Base-by-base conservation (phyloP, 2,329 filamentous ascomycete species). In the Epichloe typhina region DNA sequence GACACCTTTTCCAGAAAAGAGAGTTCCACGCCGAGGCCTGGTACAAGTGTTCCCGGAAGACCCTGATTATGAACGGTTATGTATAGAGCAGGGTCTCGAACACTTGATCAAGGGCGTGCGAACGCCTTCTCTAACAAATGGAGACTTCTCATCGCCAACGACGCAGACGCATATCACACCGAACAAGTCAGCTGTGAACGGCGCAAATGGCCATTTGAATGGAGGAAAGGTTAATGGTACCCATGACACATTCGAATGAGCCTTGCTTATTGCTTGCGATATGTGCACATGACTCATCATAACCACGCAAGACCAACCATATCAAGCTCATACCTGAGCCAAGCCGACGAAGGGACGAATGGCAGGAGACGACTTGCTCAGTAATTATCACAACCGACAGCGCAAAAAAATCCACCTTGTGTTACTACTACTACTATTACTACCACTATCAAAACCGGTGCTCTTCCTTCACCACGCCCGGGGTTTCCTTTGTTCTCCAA, bases 81-180 rank as follows among this genome's bases (percentile, higher is more conserved):
- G 75, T 59, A 64, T 71, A 49, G 74, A 80, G 53, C 78, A 82
- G 61, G 75, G 76, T n/a, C 67, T 81, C 5, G 66, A 69, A 12
- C 71, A 82, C 63, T 69, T 82, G 47, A 50, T 80, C 52, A 67
- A 68, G 33, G 70, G 69, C n/a, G 63, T 66, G 37, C 64, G 68
- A 51, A 73, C 70, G 50, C 67, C 72, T 4, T 63, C 66, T 21
- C 60, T 73, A 11, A 58, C 69, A 11, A 78, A 77, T 46, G 76
- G 73, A 21, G 62, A 70, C 31, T 70, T 72, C 52, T 65, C 72
- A 26, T 75, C 74, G 8, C 73, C 74, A 0, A 64, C 62, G 21
- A 73, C 71, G 54, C 63, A 67, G 51, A 56, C 62, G 54, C 63
- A 61, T 46, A 53, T 52, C 50, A 57, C 48, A 50, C 64, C 51